Evolutionary conservation across 257 asterid genomes (phyloP).

Genomic region (Capsicum baccatum): DNA sequence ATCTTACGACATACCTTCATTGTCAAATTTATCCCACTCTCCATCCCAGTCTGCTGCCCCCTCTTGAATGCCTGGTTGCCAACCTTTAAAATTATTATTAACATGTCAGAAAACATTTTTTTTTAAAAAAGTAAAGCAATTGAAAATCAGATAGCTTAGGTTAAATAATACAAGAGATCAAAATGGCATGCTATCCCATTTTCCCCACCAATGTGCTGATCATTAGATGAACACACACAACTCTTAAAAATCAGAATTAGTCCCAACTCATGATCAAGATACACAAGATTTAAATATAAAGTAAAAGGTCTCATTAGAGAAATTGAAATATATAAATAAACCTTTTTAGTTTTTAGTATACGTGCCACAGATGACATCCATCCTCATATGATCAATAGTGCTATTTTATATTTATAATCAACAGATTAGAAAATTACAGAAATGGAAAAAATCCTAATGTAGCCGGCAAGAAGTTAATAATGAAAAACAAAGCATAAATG

Average conservation of each 20-base stretch:
- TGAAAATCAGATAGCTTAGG: neutral
- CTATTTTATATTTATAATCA: constrained; percentile 6
- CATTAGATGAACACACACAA: neutral
- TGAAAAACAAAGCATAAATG: neutral
- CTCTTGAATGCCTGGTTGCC: constrained; percentile 95
- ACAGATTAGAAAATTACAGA: neutral
- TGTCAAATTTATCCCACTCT: constrained; percentile 93
- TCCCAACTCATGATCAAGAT: constrained; percentile 18
- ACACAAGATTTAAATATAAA: neutral
- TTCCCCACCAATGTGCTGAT: neutral
- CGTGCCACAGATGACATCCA: constrained; percentile 7
- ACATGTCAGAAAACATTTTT: neutral
- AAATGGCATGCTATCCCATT: constrained; percentile 14
- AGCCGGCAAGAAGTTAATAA: constrained; percentile 1
- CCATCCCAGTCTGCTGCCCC: constrained; percentile 99
- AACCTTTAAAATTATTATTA: constrained; percentile 57
- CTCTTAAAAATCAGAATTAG: constrained; percentile 1
- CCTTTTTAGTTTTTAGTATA: neutral
- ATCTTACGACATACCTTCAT: constrained; percentile 65
- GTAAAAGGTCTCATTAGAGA: neutral
- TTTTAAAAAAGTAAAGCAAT: neutral
- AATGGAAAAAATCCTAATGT: constrained; percentile 18
- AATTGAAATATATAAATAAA: neutral
- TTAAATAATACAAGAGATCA: neutral
- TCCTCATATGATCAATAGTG: neutral